Evolutionary conservation across 163 green algal species (phyloP).

Genomic region (Coccomyxa subellipsoidea): DNA sequence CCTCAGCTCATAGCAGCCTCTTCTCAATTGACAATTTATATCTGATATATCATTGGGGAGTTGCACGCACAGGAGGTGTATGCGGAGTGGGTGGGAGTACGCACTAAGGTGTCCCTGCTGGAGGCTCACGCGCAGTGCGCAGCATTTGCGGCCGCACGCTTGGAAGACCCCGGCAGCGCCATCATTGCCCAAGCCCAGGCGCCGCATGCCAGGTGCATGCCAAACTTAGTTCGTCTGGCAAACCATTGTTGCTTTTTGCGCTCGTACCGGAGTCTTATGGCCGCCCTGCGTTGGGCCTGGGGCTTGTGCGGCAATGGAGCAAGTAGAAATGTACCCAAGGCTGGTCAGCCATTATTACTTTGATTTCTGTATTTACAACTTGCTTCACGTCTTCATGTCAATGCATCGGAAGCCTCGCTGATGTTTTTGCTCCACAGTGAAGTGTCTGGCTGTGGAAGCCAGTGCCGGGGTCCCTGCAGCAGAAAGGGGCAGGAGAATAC

Average conservation of each 20-base stretch:
- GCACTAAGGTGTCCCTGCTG: constrained; percentile 56
- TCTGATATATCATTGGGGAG: neutral
- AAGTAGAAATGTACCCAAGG: neutral
- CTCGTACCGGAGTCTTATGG: neutral
- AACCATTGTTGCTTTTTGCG: constrained; percentile 10
- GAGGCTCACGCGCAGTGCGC: constrained; percentile 67
- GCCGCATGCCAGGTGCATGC: constrained; percentile 18
- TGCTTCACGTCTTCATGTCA: no score
- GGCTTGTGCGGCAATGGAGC: neutral
- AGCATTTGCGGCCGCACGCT: constrained; percentile 23
- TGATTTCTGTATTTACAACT: no score
- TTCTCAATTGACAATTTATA: neutral
- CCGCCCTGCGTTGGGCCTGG: neutral
- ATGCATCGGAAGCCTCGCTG: no score
- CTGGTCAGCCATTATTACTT: no score
- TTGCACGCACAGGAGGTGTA: constrained; percentile 30
- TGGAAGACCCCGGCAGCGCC: constrained; percentile 11
- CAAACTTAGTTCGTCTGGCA: neutral
- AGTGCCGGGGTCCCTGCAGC: no score
- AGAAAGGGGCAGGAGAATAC: no score
- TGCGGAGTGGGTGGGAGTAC: constrained; percentile 68
- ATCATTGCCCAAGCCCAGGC: constrained; percentile 31
- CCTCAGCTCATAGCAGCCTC: no score
- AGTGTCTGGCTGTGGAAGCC: no score
- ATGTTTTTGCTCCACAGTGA: no score